phyloP scores from a whole-genome alignment of 441 rosid species.

The Arabidopsis lyrata region DNA sequence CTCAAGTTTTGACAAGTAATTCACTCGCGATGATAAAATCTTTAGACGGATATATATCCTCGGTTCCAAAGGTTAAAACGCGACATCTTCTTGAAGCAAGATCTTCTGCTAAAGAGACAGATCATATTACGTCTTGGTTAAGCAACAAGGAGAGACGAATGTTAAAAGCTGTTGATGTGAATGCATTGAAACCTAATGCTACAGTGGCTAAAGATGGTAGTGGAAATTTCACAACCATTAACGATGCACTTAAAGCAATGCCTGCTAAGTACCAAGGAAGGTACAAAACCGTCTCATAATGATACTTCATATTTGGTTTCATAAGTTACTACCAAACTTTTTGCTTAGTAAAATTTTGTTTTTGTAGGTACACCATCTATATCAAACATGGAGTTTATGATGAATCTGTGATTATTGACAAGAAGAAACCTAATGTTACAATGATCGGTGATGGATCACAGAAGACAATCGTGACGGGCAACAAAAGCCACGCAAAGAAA shows the following conservation, averaged over 20 bases:
- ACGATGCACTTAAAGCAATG: constrained; percentile 66
- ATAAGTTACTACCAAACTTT: background rate
- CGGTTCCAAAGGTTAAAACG: constrained; percentile 8
- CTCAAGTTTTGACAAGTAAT: constrained; percentile 66
- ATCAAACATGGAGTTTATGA: constrained; percentile 71
- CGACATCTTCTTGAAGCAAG: constrained; percentile 58
- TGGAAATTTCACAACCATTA: constrained; percentile 68
- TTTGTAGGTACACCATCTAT: constrained; percentile 64
- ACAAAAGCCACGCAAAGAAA: constrained; percentile 61
- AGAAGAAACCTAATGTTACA: constrained; percentile 63
- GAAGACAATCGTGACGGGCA: constrained; percentile 65
- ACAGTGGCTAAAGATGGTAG: constrained; percentile 80
- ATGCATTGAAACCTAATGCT: constrained; percentile 55
- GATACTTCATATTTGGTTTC: background rate
- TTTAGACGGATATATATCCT: constrained; percentile 43
- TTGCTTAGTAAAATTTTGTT: constrained; percentile 4
- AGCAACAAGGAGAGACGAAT: constrained; percentile 59
- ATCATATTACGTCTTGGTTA: constrained; percentile 60
- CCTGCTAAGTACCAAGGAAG: constrained; percentile 59
- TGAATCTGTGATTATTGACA: constrained; percentile 60
- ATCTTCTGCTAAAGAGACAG: background rate
- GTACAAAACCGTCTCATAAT: constrained; percentile 38
- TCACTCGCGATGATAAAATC: constrained; percentile 66
- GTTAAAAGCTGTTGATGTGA: constrained; percentile 49
- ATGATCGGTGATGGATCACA: constrained; percentile 85